Percentiles rank a stretch among this genome's conserved stretches.
phyloP scores from a whole-genome alignment of 1,284 basidiomycete genomes.

The Marasmius tenuissimus region DNA sequence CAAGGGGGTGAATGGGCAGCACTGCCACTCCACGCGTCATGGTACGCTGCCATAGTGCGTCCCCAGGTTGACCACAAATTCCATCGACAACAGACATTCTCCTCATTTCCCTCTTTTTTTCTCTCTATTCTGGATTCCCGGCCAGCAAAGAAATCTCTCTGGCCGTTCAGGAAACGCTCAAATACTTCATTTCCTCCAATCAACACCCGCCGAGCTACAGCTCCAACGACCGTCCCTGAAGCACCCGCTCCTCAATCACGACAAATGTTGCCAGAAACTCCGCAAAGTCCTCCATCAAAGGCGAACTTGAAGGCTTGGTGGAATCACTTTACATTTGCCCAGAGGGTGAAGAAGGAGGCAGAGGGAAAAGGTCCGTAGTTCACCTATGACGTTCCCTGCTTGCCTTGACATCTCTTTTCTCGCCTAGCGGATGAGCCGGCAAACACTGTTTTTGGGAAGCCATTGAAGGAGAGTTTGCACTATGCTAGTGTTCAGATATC shows the following conservation, averaged over 20 bases:
- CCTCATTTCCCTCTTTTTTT: background rate
- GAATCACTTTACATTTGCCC: conserved; percentile 69
- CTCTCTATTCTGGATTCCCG: conserved; percentile 17
- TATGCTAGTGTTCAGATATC: conserved; percentile 94
- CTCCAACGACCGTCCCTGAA: conserved; percentile 5
- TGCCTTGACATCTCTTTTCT: conserved; percentile 3
- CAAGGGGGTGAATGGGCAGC: background rate
- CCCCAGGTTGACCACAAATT: background rate
- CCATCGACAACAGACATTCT: background rate
- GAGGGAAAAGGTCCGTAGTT: conserved; percentile 37
- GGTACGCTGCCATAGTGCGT: background rate
- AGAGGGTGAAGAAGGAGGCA: conserved; percentile 54
- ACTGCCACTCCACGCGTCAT: background rate
- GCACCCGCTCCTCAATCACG: conserved; percentile 8
- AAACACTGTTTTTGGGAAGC: conserved; percentile 81
- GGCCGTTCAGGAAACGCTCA: conserved; percentile 14
- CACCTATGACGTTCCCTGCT: conserved; percentile 3
- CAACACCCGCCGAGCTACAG: conserved; percentile 3
- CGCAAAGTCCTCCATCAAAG: conserved; percentile 45
- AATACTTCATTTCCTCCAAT: background rate
- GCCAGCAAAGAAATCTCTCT: conserved; percentile 13
- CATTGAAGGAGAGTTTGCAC: conserved; percentile 80
- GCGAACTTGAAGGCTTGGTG: conserved; percentile 82
- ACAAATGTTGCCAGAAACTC: conserved; percentile 20
- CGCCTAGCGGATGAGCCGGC: conserved; percentile 31